A percentile compares a stretch with the other conserved stretches of the same genome.
Evolutionary conservation across 768 basidiomycete species (phyloP).

Genomic region (Leccinum obscurum): DNA sequence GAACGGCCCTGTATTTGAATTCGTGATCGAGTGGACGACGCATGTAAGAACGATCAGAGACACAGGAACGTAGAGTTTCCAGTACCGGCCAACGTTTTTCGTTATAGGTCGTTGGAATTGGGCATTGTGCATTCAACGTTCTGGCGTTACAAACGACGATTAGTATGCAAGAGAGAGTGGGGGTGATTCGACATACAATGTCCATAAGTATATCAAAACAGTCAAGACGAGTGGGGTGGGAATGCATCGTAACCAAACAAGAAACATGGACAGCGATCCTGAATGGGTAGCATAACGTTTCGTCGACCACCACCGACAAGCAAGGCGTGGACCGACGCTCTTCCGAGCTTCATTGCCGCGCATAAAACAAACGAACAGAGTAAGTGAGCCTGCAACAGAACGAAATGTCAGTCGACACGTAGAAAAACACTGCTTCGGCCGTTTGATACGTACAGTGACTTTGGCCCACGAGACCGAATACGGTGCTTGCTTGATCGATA

Average conservation of each 20-base stretch:
- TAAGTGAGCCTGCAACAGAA: constrained; percentile 9
- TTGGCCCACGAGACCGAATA: constrained; percentile 28
- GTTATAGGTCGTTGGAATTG: background rate
- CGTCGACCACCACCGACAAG: background rate
- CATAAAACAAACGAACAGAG: background rate
- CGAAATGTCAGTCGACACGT: constrained; percentile 6
- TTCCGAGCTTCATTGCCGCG: background rate
- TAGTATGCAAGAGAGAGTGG: background rate
- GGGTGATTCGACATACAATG: background rate
- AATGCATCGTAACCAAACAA: background rate
- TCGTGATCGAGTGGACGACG: no score
- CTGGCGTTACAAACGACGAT: background rate
- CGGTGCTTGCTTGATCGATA: constrained; percentile 22
- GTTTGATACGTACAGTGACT: constrained; percentile 19
- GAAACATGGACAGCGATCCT: background rate
- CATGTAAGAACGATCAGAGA: no score
- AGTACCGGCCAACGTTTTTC: no score
- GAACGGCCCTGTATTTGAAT: no score
- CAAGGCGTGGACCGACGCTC: no score
- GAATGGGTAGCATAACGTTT: background rate
- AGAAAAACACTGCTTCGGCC: background rate
- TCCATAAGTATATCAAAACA: background rate
- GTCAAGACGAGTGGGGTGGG: background rate
- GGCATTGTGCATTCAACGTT: constrained; percentile 4
- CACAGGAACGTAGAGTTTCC: background rate